Percentiles rank a stretch among this genome's conserved stretches.
These are phyloP conservation scores for Monosporascus ibericus DNA, from an alignment of 2,329 filamentous ascomycete species.

Conservation along the genomic window DNA sequence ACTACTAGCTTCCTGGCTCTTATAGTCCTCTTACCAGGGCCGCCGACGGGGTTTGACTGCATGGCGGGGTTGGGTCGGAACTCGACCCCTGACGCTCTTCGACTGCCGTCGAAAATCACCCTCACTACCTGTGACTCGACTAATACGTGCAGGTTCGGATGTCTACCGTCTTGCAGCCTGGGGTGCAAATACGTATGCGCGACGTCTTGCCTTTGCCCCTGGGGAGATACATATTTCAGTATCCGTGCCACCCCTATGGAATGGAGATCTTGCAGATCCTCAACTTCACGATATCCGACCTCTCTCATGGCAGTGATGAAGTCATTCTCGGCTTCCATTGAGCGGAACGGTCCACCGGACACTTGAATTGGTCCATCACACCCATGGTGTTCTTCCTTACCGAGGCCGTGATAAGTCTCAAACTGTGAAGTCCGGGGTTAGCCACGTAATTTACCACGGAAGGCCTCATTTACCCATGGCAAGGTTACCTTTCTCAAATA, in stretches of 20 bases:
- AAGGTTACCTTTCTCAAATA: conserved; percentile 40
- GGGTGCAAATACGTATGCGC: conserved; percentile 3
- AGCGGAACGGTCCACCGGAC: conserved; percentile 37
- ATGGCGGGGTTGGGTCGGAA: conserved; percentile 35
- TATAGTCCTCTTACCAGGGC: conserved; percentile 17
- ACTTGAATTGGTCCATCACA: conserved; percentile 42
- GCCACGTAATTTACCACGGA: not conserved
- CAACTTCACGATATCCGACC: conserved; percentile 39
- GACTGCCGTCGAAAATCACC: conserved; percentile 41
- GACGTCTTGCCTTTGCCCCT: conserved; percentile 3
- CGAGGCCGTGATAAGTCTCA: conserved; percentile 11
- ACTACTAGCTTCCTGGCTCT: conserved; percentile 41
- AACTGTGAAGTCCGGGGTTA: not conserved
- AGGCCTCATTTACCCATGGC: not conserved
- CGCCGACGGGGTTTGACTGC: conserved; percentile 10
- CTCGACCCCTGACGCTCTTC: conserved; percentile 43
- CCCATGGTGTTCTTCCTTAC: conserved; percentile 37
- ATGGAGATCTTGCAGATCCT: conserved; percentile 42
- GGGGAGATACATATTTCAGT: conserved; percentile 16
- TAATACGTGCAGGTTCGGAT: conserved; percentile 44
- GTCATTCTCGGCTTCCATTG: conserved; percentile 31
- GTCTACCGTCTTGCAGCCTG: conserved; percentile 1
- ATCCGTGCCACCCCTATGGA: conserved; percentile 18
- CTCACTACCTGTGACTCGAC: conserved; percentile 43
- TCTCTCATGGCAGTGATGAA: conserved; percentile 39